Evolutionary conservation across 371 early-diverging fungal species (phyloP).

Genomic region (Paraphysoderma sedebokerense): DNA sequence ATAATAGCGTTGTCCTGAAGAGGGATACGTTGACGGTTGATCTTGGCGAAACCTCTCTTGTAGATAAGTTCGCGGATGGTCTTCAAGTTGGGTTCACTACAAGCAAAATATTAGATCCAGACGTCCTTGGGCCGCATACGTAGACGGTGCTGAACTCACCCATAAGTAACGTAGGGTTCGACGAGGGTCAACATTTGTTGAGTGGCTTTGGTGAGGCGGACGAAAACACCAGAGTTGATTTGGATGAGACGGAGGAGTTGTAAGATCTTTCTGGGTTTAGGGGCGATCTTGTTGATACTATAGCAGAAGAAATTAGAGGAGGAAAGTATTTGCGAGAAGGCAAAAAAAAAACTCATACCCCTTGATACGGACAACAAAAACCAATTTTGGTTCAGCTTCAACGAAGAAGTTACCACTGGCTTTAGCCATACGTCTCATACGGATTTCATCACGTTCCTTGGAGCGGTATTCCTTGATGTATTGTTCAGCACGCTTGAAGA

Average conservation of each 20-base stretch:
- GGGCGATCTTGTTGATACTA: constrained; percentile 97
- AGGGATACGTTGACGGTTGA: constrained; percentile 90
- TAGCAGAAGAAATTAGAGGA: not conserved
- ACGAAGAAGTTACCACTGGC: constrained; percentile 84
- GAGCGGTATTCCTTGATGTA: constrained; percentile 85
- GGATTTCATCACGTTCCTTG: constrained; percentile 72
- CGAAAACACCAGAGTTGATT: constrained; percentile 98
- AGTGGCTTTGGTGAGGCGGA: constrained; percentile 96
- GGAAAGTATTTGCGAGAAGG: not conserved
- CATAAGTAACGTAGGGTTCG: constrained; percentile 89
- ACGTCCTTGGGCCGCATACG: not conserved
- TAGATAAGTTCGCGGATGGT: constrained; percentile 97
- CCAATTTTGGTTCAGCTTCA: constrained; percentile 91
- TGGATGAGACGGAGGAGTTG: constrained; percentile 97
- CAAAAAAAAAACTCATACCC: constrained; percentile 10
- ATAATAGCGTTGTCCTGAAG: constrained; percentile 93
- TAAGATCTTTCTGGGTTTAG: constrained; percentile 98
- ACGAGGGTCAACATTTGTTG: constrained; percentile 96
- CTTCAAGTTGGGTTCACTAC: constrained; percentile 96
- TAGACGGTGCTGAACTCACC: constrained; percentile 6
- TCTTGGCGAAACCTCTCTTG: constrained; percentile 99
- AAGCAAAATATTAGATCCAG: constrained; percentile 9
- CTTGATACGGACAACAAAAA: constrained; percentile 81
- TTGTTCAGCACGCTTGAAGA: constrained; percentile 96
- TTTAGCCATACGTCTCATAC: constrained; percentile 83